These are phyloP conservation scores for Sporothrix mexicana DNA, from an alignment of 2,329 filamentous ascomycete species.

Conservation along the genomic window DNA sequence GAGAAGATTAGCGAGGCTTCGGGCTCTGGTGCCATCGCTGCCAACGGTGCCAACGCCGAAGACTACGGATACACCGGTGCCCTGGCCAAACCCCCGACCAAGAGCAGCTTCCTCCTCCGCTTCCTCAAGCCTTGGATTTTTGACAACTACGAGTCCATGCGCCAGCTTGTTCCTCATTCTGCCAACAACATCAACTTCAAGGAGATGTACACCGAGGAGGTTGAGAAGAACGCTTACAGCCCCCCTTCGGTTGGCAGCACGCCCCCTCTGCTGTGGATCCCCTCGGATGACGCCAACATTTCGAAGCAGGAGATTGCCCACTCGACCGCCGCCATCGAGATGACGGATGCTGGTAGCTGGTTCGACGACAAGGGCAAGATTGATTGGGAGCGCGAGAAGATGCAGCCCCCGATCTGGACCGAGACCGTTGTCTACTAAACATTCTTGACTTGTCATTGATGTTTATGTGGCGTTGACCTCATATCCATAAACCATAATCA, in stretches of 20 bases:
- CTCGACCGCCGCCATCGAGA: conserved; percentile 72
- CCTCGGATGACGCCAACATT: conserved; percentile 74
- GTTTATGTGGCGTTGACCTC: neutral
- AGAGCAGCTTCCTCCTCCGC: conserved; percentile 64
- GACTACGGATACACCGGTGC: conserved; percentile 37
- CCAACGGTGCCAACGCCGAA: neutral
- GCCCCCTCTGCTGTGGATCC: conserved; percentile 82
- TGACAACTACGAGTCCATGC: conserved; percentile 72
- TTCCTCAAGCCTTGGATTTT: conserved; percentile 82
- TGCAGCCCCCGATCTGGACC: conserved; percentile 46
- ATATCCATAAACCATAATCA: neutral
- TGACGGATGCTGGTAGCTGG: conserved; percentile 77
- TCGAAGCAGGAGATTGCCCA: conserved; percentile 78
- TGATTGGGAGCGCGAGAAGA: conserved; percentile 45
- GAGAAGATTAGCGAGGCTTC: conserved; percentile 38
- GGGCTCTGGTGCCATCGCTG: neutral
- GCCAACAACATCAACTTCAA: conserved; percentile 51
- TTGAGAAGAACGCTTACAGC: conserved; percentile 72
- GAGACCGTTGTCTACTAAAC: conserved; percentile 46
- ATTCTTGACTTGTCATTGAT: neutral
- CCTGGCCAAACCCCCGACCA: conserved; percentile 47
- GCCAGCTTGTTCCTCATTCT: conserved; percentile 69
- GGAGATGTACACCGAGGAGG: conserved; percentile 65
- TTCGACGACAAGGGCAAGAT: conserved; percentile 70
- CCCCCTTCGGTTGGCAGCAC: conserved; percentile 70